Percentiles rank a stretch among this genome's conserved stretches.
Evolutionary conservation across 2,329 filamentous ascomycete species (phyloP).

Genomic region (Colletotrichum sansevieriae): DNA sequence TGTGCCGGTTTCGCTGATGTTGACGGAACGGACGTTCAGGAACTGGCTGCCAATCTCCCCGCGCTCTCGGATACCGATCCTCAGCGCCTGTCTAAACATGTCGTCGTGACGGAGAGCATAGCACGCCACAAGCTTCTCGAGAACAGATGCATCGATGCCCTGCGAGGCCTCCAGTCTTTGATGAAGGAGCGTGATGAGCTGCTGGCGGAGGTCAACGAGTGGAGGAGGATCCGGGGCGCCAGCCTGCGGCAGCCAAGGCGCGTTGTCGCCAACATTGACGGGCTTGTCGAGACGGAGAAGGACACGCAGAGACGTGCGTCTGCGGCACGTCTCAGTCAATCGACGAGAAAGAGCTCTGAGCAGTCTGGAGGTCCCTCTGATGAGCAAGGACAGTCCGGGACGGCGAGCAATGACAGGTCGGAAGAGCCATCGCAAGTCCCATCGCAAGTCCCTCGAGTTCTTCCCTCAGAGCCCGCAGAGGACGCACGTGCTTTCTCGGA

Average conservation of each 20-base stretch:
- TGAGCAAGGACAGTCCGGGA: not conserved
- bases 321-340: not conserved
- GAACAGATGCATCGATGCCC: slow-evolving; percentile 37
- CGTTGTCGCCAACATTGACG: slow-evolving; percentile 11
- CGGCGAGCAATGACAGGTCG: not conserved
- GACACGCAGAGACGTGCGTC: slow-evolving; percentile 15
- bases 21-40: slow-evolving; percentile 43
- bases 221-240: slow-evolving; percentile 40
- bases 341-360: not conserved
- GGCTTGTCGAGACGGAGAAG: slow-evolving; percentile 27
- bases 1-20: not conserved
- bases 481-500: slow-evolving; percentile 14
- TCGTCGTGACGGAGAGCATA: slow-evolving; percentile 54
- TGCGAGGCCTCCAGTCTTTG: slow-evolving; percentile 42
- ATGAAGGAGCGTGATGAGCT: slow-evolving; percentile 48
- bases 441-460: not conserved
- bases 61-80: slow-evolving; percentile 50
- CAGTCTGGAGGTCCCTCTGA: not conserved
- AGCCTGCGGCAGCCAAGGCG: slow-evolving; percentile 2
- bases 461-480: slow-evolving; percentile 4
- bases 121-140: slow-evolving; percentile 47
- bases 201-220: slow-evolving; percentile 47
- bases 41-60: slow-evolving; percentile 52
- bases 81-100: slow-evolving; percentile 55
- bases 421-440: not conserved